phyloP scores from a whole-genome alignment of 2,329 filamentous ascomycete genomes.

The Exophiala calicioides region DNA sequence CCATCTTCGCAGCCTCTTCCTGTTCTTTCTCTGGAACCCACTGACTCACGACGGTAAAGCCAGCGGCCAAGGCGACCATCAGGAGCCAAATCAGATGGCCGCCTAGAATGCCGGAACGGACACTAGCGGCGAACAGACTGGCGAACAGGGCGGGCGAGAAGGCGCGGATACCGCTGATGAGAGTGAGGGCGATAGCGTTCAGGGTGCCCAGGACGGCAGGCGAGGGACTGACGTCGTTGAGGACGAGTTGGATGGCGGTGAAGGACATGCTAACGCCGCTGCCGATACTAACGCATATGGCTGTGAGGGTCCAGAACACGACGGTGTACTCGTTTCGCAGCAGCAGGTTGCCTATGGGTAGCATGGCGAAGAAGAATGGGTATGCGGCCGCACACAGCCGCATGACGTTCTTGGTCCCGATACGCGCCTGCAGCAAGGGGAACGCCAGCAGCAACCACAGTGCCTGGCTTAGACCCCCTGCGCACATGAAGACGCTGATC shows the following conservation, averaged over 20 bases:
- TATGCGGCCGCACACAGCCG: conserved; percentile 59
- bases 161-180: conserved; percentile 62
- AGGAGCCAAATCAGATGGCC: conserved; percentile 70
- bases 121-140: conserved; percentile 68
- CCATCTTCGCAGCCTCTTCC: neutral
- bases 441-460: conserved; percentile 71
- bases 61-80: conserved; percentile 45
- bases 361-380: conserved; percentile 62
- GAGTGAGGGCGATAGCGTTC: conserved; percentile 68
- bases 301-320: conserved; percentile 60
- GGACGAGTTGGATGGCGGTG: conserved; percentile 67
- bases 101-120: conserved; percentile 59
- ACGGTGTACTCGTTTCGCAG: conserved; percentile 50
- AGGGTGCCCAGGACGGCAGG: conserved; percentile 67
- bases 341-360: conserved; percentile 59
- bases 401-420: conserved; percentile 68
- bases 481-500: conserved; percentile 67
- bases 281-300: conserved; percentile 54
- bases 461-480: conserved; percentile 67
- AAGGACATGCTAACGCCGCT: conserved; percentile 68
- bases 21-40: conserved; percentile 18
- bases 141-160: conserved; percentile 67
- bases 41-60: conserved; percentile 34
- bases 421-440: conserved; percentile 64
- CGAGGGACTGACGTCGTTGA: conserved; percentile 73